Evolutionary conservation across 495 filamentous ascomycete species (phyloP), one percentile per base, ranked within the genome.

Genomic region (Penicillium mononematosum): DNA sequence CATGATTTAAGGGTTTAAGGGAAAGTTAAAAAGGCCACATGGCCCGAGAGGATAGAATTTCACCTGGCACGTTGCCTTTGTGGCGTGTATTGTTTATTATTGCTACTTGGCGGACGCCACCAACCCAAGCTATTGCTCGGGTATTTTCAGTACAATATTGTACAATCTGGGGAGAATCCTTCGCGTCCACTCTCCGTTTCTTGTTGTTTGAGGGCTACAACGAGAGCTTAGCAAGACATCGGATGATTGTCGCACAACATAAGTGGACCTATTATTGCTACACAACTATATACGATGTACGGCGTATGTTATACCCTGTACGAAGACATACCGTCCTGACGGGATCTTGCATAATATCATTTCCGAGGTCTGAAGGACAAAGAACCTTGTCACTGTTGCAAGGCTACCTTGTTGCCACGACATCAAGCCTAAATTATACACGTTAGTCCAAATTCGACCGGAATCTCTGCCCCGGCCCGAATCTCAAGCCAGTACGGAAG

Each of bases 401-500:
- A 36, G 4, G 34, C 14, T 36, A 38, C 34, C 34, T 16, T n/a
- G 34, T 38, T 38, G 34, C 34, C 34, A 39, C 36, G 36, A 17
- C n/a, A 39, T 39, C 36, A 39, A 39, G 27, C 49, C 45, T 38
- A 39, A 7, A 39, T 39, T 39, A n/a, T 39, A 17, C n/a, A 39
- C 11, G 1, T 34, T 39, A 25, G 50, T 60, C 50, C 34, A 46
- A 43, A 49, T 34, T 45, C 39, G 24, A 64, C 53, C 42, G 52
- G 53, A 29, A 51, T 39, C 49, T 51, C 47, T 49, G 45, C 61
- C 47, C 49, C 58, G 63, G 63, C 52, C 63, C 60, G 58, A 66
- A 54, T 66, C 60, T 55, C 55, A 56, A 56, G 53, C 27, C 20
- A 32, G 29, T 31, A 32, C 29, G 20, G 41, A 43, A 19, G 5